phyloP scores from a whole-genome alignment of 164 flowering plant genomes.

The Magnolia officinalis region DNA sequence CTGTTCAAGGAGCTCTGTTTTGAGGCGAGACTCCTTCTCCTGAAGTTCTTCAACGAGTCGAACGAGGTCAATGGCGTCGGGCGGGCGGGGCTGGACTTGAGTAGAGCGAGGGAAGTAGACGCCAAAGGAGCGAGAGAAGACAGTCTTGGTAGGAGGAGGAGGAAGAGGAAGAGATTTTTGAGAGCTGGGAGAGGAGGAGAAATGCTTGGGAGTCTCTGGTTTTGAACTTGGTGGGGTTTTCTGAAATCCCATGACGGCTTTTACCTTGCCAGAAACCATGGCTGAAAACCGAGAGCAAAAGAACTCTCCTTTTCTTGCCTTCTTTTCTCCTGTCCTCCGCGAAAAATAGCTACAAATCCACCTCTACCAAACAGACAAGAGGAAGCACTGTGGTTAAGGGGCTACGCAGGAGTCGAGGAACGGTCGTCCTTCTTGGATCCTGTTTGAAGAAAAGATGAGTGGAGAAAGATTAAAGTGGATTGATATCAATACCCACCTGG shows the following conservation, averaged over 20 bases:
- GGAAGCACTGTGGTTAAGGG: background rate
- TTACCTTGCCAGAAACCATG: slow-evolving; percentile 88
- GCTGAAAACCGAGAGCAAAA: background rate
- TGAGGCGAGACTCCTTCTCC: slow-evolving; percentile 58
- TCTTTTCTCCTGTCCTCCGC: too few relatives aligned
- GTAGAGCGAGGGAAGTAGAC: slow-evolving; percentile 89
- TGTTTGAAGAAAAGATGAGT: background rate
- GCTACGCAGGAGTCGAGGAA: background rate
- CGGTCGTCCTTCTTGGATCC: background rate
- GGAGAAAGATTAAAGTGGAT: background rate
- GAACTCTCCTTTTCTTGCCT: too few relatives aligned
- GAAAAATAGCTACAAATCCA: too few relatives aligned
- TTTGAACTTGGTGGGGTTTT: slow-evolving; percentile 46
- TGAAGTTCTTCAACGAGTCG: slow-evolving; percentile 69
- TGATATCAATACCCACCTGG: too few relatives aligned
- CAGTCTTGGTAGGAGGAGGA: slow-evolving; percentile 30
- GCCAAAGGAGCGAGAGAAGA: slow-evolving; percentile 76
- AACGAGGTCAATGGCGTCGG: slow-evolving; percentile 71
- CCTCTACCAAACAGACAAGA: too few relatives aligned
- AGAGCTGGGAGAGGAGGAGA: slow-evolving; percentile 15
- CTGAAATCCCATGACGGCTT: slow-evolving; percentile 60
- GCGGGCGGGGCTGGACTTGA: slow-evolving; percentile 88
- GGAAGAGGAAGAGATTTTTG: slow-evolving; percentile 2
- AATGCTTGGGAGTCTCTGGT: slow-evolving; percentile 29
- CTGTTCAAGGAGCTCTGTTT: slow-evolving; percentile 67